Percentiles rank a stretch among this genome's conserved stretches.
phyloP scores from a whole-genome alignment of 2,329 filamentous ascomycete genomes.

The Colletotrichum liaoningense region DNA sequence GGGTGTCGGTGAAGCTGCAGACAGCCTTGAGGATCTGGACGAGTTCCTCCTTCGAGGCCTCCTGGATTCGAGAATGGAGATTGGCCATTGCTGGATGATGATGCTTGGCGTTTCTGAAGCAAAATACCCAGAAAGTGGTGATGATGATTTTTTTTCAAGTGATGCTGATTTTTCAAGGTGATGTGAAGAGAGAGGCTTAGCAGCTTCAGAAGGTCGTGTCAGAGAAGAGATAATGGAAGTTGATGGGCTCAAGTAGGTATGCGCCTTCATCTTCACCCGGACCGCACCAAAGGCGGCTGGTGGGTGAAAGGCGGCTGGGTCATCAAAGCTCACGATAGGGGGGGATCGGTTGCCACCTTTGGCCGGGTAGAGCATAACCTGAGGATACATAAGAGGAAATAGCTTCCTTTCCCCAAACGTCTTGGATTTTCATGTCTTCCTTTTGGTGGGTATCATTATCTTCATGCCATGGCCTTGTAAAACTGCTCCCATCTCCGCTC shows the following conservation, averaged over 20 bases:
- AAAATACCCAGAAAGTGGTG: not conserved
- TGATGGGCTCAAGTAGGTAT: slow-evolving; percentile 14
- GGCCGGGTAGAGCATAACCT: not conserved
- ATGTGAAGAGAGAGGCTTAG: not conserved
- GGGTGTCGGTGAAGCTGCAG: slow-evolving; percentile 6
- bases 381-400: not conserved
- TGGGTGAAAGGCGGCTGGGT: not conserved
- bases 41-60: slow-evolving; percentile 19
- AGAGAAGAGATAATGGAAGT: not conserved
- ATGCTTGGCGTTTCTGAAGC: not conserved
- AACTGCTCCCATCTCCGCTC: slow-evolving; percentile 72
- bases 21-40: slow-evolving; percentile 8
- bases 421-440: slow-evolving; percentile 7
- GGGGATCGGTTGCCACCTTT: not conserved
- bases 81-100: not conserved
- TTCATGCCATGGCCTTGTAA: slow-evolving; percentile 53
- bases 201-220: not conserved
- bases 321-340: slow-evolving; percentile 14
- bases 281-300: not conserved
- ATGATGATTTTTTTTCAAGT: not conserved
- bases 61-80: not conserved
- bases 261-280: slow-evolving; percentile 12
- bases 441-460: slow-evolving; percentile 42
- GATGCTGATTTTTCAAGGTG: not conserved
- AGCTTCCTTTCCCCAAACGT: not conserved